phyloP scores from a whole-genome alignment of 208 protist species.

The Leishmania major region DNA sequence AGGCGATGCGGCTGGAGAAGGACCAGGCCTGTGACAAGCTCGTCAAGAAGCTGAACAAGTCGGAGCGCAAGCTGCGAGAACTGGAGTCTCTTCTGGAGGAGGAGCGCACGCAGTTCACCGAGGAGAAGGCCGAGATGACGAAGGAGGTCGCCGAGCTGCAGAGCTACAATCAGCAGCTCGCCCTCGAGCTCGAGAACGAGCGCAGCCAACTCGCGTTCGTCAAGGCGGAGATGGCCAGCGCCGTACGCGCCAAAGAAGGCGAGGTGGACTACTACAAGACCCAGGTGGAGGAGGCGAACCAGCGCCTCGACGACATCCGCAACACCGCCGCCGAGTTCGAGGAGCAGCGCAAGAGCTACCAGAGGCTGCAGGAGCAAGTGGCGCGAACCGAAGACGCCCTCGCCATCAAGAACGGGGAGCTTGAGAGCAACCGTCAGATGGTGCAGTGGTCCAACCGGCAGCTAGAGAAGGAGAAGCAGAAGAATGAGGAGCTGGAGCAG shows the following conservation, averaged over 20 bases:
- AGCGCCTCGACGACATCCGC: conserved; percentile 66
- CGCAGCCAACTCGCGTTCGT: conserved; percentile 54
- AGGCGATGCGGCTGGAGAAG: conserved; percentile 71
- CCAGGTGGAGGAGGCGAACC: conserved; percentile 56
- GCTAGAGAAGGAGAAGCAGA: conserved; percentile 88
- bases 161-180: conserved; percentile 81
- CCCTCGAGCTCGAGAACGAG: conserved; percentile 82
- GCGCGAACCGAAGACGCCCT: conserved; percentile 71
- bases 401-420: conserved; percentile 69
- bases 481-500: conserved; percentile 79
- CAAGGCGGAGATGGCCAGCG: conserved; percentile 61
- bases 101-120: conserved; percentile 74
- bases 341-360: conserved; percentile 81
- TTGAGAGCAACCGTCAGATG: conserved; percentile 89
- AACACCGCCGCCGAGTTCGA: conserved; percentile 70
- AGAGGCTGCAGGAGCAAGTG: conserved; percentile 82
- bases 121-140: conserved; percentile 73
- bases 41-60: conserved; percentile 92
- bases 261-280: conserved; percentile 79
- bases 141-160: conserved; percentile 72
- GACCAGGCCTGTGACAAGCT: conserved; percentile 88
- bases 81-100: conserved; percentile 77
- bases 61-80: conserved; percentile 75
- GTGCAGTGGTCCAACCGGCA: conserved; percentile 87
- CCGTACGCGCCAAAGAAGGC: conserved; percentile 70